Conservation (phyloP, 495 filamentous ascomycete species). For the Penicillium malachiteum region DNA sequence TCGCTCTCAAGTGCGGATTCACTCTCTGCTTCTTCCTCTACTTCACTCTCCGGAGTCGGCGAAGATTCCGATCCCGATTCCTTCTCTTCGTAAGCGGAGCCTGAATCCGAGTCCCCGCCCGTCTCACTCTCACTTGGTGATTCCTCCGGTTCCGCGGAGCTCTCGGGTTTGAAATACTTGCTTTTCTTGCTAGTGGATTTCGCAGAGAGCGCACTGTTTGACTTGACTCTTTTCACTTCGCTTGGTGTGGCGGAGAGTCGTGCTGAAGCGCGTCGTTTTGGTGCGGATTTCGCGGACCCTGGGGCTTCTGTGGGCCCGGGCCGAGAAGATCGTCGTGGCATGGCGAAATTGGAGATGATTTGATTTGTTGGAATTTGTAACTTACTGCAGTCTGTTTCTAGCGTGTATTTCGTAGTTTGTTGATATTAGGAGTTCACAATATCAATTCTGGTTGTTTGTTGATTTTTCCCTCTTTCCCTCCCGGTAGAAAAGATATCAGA, state of each 20-base stretch:
- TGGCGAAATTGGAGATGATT: slow-evolving; percentile 9
- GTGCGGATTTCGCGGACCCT: slow-evolving; percentile 25
- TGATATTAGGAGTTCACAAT: background rate
- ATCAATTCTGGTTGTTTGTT: background rate
- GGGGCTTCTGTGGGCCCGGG: slow-evolving; percentile 38
- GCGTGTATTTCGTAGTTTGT: background rate
- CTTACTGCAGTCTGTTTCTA: too few species aligned
- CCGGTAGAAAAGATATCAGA: background rate
- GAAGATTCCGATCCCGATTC: slow-evolving; percentile 10
- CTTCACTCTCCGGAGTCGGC: slow-evolving; percentile 10
- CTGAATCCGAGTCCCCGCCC: slow-evolving; percentile 19
- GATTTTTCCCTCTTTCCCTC: background rate
- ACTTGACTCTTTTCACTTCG: slow-evolving; percentile 46
- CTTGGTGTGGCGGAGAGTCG: slow-evolving; percentile 32
- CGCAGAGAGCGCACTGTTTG: slow-evolving; percentile 31
- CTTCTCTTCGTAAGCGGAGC: slow-evolving; percentile 29
- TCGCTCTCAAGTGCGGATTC: slow-evolving; percentile 15
- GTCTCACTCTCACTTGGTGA: slow-evolving; percentile 15
- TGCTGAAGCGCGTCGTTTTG: slow-evolving; percentile 41
- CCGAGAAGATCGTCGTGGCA: slow-evolving; percentile 45
- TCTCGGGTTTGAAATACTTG: slow-evolving; percentile 53
- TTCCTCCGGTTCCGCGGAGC: slow-evolving; percentile 30
- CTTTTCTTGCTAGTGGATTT: slow-evolving; percentile 56
- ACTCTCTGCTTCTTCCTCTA: background rate
- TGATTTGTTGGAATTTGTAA: background rate